These are phyloP conservation scores for Eimeria brunetti DNA, from an alignment of 169 alveolate genomes.

Conservation along the genomic window DNA sequence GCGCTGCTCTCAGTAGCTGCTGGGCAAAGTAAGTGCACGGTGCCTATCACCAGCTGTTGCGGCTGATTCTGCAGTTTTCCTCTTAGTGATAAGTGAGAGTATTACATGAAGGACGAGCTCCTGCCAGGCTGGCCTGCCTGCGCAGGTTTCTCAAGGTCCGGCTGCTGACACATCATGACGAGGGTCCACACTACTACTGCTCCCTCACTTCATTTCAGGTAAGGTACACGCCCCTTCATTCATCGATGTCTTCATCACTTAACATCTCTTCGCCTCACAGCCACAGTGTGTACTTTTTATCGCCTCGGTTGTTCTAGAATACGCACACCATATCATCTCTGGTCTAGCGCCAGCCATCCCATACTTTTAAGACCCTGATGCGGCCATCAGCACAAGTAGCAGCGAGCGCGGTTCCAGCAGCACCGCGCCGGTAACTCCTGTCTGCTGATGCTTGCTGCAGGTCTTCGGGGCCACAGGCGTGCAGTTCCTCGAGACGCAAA, in stretches of 20 bases:
- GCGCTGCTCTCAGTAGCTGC: conserved; percentile 83
- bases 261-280: not conserved
- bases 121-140: not conserved
- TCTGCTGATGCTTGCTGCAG: conserved; percentile 30
- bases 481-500: conserved; percentile 83
- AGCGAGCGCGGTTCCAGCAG: not conserved
- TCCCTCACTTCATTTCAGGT: conserved; percentile 88
- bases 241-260: not conserved
- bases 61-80: not conserved
- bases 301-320: not conserved
- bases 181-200: conserved; percentile 88
- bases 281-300: not conserved
- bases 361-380: not conserved
- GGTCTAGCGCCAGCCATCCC: not conserved
- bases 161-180: conserved; percentile 89
- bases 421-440: not conserved
- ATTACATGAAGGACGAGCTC: not conserved
- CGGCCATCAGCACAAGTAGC: not conserved
- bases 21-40: conserved; percentile 62
- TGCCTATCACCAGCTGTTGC: not conserved
- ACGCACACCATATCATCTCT: not conserved
- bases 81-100: not conserved
- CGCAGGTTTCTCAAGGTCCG: conserved; percentile 87
- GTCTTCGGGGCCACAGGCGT: conserved; percentile 91
- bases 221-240: not conserved